phyloP scores from a whole-genome alignment of 768 basidiomycete genomes.

The Zangia roseola region DNA sequence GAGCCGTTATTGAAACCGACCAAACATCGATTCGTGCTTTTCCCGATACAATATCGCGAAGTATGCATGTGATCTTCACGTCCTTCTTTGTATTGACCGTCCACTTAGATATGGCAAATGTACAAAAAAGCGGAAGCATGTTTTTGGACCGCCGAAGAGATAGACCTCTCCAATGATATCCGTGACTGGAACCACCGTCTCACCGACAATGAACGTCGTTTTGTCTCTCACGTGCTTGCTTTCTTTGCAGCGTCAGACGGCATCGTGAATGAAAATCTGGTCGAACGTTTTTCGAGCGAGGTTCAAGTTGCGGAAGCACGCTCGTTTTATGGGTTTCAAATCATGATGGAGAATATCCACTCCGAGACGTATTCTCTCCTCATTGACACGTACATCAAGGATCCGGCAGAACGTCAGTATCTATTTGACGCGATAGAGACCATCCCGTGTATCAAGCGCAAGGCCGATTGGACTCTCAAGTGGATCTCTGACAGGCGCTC shows the following conservation, averaged over 20 bases:
- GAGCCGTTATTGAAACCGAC: constrained; percentile 83
- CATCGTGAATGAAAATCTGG: constrained; percentile 92
- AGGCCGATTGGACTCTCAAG: constrained; percentile 89
- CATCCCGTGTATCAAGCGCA: constrained; percentile 85
- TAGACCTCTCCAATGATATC: constrained; percentile 83
- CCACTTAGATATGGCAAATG: constrained; percentile 80
- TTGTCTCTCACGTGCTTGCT: constrained; percentile 87
- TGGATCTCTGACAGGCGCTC: constrained; percentile 85
- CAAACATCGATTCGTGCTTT: constrained; percentile 81
- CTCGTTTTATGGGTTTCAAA: constrained; percentile 95
- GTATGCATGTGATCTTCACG: constrained; percentile 41
- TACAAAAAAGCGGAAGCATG: constrained; percentile 94
- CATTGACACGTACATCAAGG: constrained; percentile 91
- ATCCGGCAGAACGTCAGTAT: constrained; percentile 63
- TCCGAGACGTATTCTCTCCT: constrained; percentile 95
- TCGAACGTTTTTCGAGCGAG: constrained; percentile 89
- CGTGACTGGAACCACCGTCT: constrained; percentile 82
- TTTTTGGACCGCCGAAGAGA: constrained; percentile 92
- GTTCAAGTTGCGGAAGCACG: constrained; percentile 90
- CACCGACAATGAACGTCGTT: constrained; percentile 77
- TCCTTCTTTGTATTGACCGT: background rate
- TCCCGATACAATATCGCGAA: constrained; percentile 90
- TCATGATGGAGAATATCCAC: constrained; percentile 98
- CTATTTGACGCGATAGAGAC: constrained; percentile 92
- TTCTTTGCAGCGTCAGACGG: constrained; percentile 96